Base-by-base conservation (phyloP, 495 filamentous ascomycete species). In the Xylaria castorea region DNA sequence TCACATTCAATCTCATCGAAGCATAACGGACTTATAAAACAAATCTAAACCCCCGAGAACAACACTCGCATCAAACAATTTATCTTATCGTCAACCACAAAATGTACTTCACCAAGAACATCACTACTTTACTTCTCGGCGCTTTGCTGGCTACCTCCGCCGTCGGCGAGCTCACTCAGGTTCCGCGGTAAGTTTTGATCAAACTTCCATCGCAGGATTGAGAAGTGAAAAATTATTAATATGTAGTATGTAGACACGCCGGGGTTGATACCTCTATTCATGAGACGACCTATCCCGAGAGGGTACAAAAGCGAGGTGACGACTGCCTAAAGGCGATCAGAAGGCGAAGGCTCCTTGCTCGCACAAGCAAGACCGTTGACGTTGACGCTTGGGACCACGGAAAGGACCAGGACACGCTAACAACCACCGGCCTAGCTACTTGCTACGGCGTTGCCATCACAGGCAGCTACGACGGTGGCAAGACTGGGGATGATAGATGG, bases 401-500 rank as follows among this genome's bases (percentile, higher is more conserved):
- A 38, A 38, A 38, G 32, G 57, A 9, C 8, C 32, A 38, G 20
- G 57, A 61, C 18, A 61, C 57, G 12, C 34, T 61, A 3, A 61
- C 30, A 61, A 61, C 57, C 32, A 38, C 16, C 5, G 57, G 57
- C 8, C 8, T 61, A 12, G 57, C 57, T 38, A 61, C 57, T 11
- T 61, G 57, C 34, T 61, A 61, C 57, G 32, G 57, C 7, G 55
- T 58, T 58, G 55, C 30, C 14, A 58, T 58, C 55, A 58, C 55
- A 16, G 55, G 55, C 12, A 58, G 14, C 30, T 58, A 58, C 55
- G 55, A 58, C 22, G 55, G 55, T 3, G 55, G 16, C 4, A 18
- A 34, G 1, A 7, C 25, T 34, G 55, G 55, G 12, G 32, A 61
- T 27, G 57, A 61, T 22, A 32, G 57, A 20, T 61, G 16, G 22